Base-by-base conservation (phyloP, 345 rosid species). In the Leavenworthia alabamica region DNA sequence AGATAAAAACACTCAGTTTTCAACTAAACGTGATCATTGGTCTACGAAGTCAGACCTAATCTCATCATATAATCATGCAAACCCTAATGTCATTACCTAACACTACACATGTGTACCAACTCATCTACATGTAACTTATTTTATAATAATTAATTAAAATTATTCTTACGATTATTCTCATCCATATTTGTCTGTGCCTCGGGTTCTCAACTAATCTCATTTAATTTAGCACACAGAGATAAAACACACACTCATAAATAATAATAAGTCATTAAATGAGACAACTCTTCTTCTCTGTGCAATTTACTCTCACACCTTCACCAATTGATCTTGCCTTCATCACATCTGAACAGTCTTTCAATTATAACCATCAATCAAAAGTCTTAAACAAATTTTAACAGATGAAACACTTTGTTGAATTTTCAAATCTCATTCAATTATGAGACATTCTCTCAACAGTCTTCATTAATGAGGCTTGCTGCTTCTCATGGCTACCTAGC, bases 201-300 rank as follows among this genome's bases (percentile, higher is more conserved):
- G 48, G 68, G 63, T 62, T 70, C 74, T 70, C 74, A 70, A 70
- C 74, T 62, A 70, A 70, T 70, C 69, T 62, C 74, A 70, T 70
- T 70, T 46, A 70, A 45, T 55, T 65, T 62, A 62, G 52, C 69
- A 44, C 57, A 62, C 58, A 46, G 44, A 37, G 47, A 54, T 11
- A n/a, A n/a, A n/a, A 13, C 54, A 26, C 36, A 22, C 24, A 64
- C 10, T 22, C 2, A 3, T 22, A 22, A 22, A 22, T 2, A 20
- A 20, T 24, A 33, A 33, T 43, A 54, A 33, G 13, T 42, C 56
- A 60, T 68, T 52, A 5, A 68, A 42, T 60, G 41, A 45, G 50
- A 52, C 36, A 6, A 11, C 26, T 37, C 62, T 26, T 61, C 62
- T 60, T 60, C 48, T 3, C 40, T 39, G 35, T 57, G 43, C 45